phyloP scores from a whole-genome alignment of 2,329 filamentous ascomycete genomes.

The Aureobasidium melanogenum region DNA sequence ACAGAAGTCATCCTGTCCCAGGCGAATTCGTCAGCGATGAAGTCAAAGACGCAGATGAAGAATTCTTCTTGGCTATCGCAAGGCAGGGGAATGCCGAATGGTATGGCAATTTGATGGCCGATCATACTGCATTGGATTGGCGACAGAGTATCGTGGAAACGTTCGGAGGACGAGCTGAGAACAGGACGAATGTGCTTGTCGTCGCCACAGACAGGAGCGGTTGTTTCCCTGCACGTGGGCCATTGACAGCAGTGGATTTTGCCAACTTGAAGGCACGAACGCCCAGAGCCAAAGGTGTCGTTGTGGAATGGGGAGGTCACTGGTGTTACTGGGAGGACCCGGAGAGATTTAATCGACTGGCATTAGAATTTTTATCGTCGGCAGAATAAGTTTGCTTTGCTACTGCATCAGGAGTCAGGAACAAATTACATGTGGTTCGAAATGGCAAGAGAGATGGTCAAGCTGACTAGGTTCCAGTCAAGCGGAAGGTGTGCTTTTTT shows the following conservation, averaged over 20 bases:
- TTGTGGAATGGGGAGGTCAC: background rate
- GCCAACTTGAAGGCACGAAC: background rate
- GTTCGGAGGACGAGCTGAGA: background rate
- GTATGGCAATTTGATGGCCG: slow-evolving; percentile 4
- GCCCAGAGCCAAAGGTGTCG: background rate
- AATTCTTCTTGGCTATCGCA: slow-evolving; percentile 1
- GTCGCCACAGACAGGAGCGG: slow-evolving; percentile 1
- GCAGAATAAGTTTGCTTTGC: too few relatives aligned
- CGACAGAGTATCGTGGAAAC: slow-evolving; percentile 4
- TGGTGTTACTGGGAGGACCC: slow-evolving; percentile 5
- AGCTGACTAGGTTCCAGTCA: too few relatives aligned
- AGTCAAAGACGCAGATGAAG: background rate
- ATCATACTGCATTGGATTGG: slow-evolving; percentile 1
- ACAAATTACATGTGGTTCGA: too few relatives aligned
- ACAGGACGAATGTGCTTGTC: background rate
- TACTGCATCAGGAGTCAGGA: too few relatives aligned
- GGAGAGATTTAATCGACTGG: background rate
- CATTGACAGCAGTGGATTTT: background rate
- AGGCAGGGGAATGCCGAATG: background rate
- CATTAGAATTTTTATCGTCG: too few relatives aligned
- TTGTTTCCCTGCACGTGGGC: background rate
- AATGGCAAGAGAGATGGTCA: too few relatives aligned
- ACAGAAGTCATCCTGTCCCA: background rate
- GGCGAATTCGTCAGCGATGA: background rate
- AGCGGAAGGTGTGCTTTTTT: too few relatives aligned